Evolutionary conservation across 2,329 filamentous ascomycete species (phyloP).

Genomic region (Colletotrichum lindemuthianum): DNA sequence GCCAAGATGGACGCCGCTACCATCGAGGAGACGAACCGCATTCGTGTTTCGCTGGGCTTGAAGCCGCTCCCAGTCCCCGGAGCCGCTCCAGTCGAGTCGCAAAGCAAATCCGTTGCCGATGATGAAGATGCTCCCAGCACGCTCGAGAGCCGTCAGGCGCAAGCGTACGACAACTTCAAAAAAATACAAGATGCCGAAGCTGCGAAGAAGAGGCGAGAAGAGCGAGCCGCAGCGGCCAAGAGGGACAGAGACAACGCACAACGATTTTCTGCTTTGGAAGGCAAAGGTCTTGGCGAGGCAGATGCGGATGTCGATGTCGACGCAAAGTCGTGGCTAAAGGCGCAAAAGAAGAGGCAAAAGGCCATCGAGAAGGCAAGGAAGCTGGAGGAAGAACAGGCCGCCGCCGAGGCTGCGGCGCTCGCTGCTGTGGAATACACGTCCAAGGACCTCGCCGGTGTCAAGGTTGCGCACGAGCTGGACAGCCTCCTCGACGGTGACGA

Average conservation of each 20-base stretch:
- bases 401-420: slow-evolving; percentile 73
- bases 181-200: slow-evolving; percentile 75
- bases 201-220: slow-evolving; percentile 81
- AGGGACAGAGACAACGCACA: slow-evolving; percentile 87
- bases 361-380: slow-evolving; percentile 83
- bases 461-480: slow-evolving; percentile 86
- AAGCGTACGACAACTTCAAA: slow-evolving; percentile 77
- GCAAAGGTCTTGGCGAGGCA: slow-evolving; percentile 83
- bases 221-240: slow-evolving; percentile 83
- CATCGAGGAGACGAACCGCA: slow-evolving; percentile 93
- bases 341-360: slow-evolving; percentile 93
- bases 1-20: slow-evolving; percentile 72
- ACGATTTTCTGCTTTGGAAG: slow-evolving; percentile 79
- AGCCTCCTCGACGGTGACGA: slow-evolving; percentile 86
- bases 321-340: slow-evolving; percentile 86
- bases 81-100: slow-evolving; percentile 54
- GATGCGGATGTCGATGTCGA: slow-evolving; percentile 75
- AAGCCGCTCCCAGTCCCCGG: slow-evolving; percentile 89
- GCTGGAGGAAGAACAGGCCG: slow-evolving; percentile 79
- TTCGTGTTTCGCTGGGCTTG: slow-evolving; percentile 88
- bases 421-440: slow-evolving; percentile 79
- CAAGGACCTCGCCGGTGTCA: slow-evolving; percentile 88
- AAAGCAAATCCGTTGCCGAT: slow-evolving; percentile 55
- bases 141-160: slow-evolving; percentile 81
- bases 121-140: slow-evolving; percentile 83